Base-by-base conservation (phyloP, 768 basidiomycete species). In the Termitomyces sp. region DNA sequence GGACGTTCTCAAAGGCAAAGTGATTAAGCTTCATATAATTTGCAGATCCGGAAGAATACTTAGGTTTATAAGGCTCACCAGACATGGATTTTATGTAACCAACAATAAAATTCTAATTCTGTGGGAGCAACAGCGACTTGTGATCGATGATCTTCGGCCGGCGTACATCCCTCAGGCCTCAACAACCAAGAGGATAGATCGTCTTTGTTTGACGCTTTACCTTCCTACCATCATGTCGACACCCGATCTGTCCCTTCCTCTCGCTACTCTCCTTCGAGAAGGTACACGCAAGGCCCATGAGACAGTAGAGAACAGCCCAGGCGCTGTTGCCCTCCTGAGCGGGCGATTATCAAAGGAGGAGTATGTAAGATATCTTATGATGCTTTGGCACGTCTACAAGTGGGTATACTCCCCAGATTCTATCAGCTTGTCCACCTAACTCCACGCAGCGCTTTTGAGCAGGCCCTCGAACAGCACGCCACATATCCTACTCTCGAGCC, bases 311-410 rank as follows among this genome's bases (percentile, higher is more conserved):
- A 77, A 79, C 59, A 85, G 82, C 63, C 69, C 77, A 26, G 87
- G 82, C 30, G 88, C 85, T 2, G 73, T 71, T 49, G 79, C 79
- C 50, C 74, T 91, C 44, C 75, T 82, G 23, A 79, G 79, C 55
- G 88, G 88, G 10, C 75, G 80, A 58, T 77, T 90, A 38, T 74
- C 77, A 55, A 79, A 79, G 68, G 78, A 82, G 46, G 88, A 89
- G 67, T 92, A 92, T 69, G 72, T 85, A 16, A 78, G 81, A 50
- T 88, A 84, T 71, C 77, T 91, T 47, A 85, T 91, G 77, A 84
- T 88, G 77, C 81, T 93, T 26, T 91, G 87, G 84, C 81, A 89
- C 64, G 74, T 93, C 30, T 94, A 93, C 73, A 75, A 83, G 89
- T 92, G 64, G 71, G 85, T 74, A n/a, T 33, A 8, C 9, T n/a